These are phyloP conservation scores for Taiozyma sp. DNA, from an alignment of 1,139 yeast genomes.

Conservation along the genomic window DNA sequence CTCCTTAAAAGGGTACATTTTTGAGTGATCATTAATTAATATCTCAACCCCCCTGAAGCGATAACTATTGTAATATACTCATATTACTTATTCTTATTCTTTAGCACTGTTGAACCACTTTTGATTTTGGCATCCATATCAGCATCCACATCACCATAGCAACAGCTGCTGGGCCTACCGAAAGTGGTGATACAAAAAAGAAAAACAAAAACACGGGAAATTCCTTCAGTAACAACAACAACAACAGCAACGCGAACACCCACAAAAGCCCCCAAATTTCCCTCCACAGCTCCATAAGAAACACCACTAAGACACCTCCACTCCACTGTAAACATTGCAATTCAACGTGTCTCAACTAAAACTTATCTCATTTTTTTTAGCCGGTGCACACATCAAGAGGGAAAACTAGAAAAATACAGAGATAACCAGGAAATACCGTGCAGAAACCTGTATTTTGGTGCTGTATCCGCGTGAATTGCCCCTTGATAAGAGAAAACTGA, in stretches of 20 bases:
- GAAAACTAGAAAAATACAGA: neutral
- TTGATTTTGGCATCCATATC: too few species aligned
- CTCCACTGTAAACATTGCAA: too few species aligned
- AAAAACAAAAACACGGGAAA: neutral
- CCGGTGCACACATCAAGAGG: neutral
- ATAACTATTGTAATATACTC: too few species aligned
- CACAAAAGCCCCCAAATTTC: neutral
- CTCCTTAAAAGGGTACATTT: too few species aligned
- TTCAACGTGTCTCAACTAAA: too few species aligned
- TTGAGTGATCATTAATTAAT: too few species aligned
- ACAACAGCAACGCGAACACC: neutral
- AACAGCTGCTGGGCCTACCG: neutral
- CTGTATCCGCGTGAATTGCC: neutral
- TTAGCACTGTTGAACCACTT: too few species aligned
- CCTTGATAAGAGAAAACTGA: neutral
- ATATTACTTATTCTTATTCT: too few species aligned
- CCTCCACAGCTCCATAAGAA: neutral
- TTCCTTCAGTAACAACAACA: neutral
- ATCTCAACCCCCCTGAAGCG: too few species aligned
- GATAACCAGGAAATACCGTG: neutral
- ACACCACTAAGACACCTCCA: neutral
- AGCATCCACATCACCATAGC: neutral
- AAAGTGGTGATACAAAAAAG: neutral
- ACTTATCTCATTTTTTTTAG: neutral
- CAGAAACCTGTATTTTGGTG: neutral